Evolutionary conservation across 805 yeast species (phyloP).

Genomic region (Kregervanrija delftensis): DNA sequence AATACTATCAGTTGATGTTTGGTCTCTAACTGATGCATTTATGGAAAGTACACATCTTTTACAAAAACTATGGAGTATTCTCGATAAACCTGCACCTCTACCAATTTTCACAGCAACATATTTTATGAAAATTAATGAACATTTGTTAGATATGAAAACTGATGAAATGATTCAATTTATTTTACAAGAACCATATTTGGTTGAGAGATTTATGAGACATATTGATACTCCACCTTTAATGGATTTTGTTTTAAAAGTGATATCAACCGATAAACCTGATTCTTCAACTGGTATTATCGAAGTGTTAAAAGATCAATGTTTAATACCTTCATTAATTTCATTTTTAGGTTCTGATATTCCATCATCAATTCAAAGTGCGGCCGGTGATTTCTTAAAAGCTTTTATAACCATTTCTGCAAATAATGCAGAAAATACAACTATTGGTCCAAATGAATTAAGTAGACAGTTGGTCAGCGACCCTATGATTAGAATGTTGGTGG

Average conservation of each 20-base stretch:
- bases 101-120: slow-evolving; percentile 76
- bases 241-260: slow-evolving; percentile 85
- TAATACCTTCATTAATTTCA: slow-evolving; percentile 67
- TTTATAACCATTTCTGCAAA: slow-evolving; percentile 91
- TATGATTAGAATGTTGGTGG: slow-evolving; percentile 58
- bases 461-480: slow-evolving; percentile 79
- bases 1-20: slow-evolving; percentile 82
- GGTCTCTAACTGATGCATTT: slow-evolving; percentile 88
- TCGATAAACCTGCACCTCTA: slow-evolving; percentile 61
- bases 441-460: slow-evolving; percentile 93
- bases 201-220: slow-evolving; percentile 74
- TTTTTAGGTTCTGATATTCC: slow-evolving; percentile 62
- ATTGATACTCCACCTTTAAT: slow-evolving; percentile 90
- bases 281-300: slow-evolving; percentile 83
- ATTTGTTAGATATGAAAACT: slow-evolving; percentile 80
- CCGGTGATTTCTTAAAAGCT: slow-evolving; percentile 92
- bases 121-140: slow-evolving; percentile 88
- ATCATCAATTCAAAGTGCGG: slow-evolving; percentile 80
- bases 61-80: slow-evolving; percentile 69
- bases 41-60: slow-evolving; percentile 66
- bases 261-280: slow-evolving; percentile 90
- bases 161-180: slow-evolving; percentile 72
- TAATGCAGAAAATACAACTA: slow-evolving; percentile 81
- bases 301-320: slow-evolving; percentile 59
- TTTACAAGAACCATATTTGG: slow-evolving; percentile 59